Conservation (phyloP, 2,329 filamentous ascomycete species). For the Hymenoscyphus infarciens region DNA sequence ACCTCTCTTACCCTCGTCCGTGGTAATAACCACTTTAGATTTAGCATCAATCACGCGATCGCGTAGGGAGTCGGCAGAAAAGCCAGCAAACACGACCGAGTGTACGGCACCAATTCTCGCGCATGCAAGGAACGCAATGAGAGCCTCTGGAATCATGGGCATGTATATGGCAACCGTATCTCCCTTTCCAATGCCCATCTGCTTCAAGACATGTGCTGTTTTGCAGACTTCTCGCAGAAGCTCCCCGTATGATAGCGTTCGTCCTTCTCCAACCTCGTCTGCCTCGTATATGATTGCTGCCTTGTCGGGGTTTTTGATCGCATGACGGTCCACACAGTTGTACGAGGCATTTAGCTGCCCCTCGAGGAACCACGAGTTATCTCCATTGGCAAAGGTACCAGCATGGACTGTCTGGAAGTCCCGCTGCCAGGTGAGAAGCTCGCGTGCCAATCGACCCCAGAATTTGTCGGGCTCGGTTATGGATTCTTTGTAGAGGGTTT, state of each 20-base stretch:
- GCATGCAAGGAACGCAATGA: constrained; percentile 88
- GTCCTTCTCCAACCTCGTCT: constrained; percentile 82
- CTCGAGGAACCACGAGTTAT: constrained; percentile 92
- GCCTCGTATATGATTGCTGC: constrained; percentile 98
- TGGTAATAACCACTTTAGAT: constrained; percentile 92
- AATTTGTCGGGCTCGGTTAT: constrained; percentile 87
- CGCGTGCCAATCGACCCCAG: constrained; percentile 82
- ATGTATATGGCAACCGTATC: constrained; percentile 97
- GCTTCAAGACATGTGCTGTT: constrained; percentile 82
- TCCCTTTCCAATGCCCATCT: constrained; percentile 95
- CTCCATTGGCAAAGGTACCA: constrained; percentile 73
- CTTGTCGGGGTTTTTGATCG: constrained; percentile 88
- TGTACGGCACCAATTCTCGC: constrained; percentile 91
- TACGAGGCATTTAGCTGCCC: constrained; percentile 92
- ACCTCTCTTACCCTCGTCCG: constrained; percentile 95
- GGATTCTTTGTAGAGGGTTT: constrained; percentile 72
- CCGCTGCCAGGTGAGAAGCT: constrained; percentile 83
- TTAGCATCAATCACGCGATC: constrained; percentile 90
- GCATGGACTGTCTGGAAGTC: constrained; percentile 88
- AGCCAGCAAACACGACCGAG: constrained; percentile 96
- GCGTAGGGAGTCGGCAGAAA: constrained; percentile 92
- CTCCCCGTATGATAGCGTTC: constrained; percentile 88
- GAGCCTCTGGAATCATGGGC: constrained; percentile 96
- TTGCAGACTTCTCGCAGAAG: constrained; percentile 88
- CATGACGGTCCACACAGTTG: constrained; percentile 96